Evolutionary conservation across 208 protist genomes (phyloP).

Genomic region (Crithidia fasciculata): DNA sequence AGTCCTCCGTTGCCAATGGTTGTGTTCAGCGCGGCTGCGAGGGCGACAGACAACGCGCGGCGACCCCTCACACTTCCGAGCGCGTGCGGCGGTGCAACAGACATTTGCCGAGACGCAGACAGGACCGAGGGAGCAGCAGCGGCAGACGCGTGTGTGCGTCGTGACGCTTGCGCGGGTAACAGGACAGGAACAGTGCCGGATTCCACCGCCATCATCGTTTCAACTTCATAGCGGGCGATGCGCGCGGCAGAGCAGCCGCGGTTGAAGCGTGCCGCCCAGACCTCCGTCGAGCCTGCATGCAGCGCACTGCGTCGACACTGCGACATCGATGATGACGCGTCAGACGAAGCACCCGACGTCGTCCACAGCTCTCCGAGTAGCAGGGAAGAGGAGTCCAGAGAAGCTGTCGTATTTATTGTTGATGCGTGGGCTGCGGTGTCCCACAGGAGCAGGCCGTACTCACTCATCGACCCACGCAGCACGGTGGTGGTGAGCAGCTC

Average conservation of each 20-base stretch:
- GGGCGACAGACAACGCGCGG: no score
- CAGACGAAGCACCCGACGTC: no score
- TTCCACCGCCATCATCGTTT: constrained; percentile 9
- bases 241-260: constrained; percentile 29
- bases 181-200: background rate
- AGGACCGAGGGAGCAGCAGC: background rate
- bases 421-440: constrained; percentile 1
- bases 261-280: constrained; percentile 7
- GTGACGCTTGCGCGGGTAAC: background rate
- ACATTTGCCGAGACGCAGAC: no score
- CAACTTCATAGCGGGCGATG: constrained; percentile 13
- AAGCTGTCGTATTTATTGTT: no score
- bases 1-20: no score
- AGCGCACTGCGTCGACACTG: background rate
- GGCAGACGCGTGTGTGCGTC: background rate
- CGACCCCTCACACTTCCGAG: no score
- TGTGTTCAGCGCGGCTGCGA: no score
- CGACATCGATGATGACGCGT: no score
- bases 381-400: no score
- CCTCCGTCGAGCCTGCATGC: background rate
- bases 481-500: constrained; percentile 24
- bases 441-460: constrained; percentile 27
- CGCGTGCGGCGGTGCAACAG: no score
- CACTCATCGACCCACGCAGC: constrained; percentile 31
- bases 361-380: no score